phyloP scores from a whole-genome alignment of 1,139 yeast species.

The Zygosaccharomyces pseudobailii region DNA sequence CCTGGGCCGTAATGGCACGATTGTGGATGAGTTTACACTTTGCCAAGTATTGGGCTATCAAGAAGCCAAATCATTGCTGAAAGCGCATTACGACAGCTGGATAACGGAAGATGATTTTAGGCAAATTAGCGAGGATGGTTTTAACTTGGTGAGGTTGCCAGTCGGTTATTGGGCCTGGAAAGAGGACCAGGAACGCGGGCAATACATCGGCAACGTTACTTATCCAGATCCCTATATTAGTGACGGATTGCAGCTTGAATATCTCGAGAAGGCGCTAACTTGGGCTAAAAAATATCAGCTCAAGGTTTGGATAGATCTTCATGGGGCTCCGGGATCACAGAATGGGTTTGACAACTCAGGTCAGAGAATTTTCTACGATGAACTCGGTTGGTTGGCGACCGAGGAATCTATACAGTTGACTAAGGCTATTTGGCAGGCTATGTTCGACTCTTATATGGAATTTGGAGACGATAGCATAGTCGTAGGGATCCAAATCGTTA shows the following conservation, averaged over 20 bases:
- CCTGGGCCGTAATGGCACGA: constrained; percentile 27
- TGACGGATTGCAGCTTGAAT: constrained; percentile 47
- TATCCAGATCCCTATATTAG: constrained; percentile 52
- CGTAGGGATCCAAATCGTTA: constrained; percentile 58
- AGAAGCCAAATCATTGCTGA: constrained; percentile 41
- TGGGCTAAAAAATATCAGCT: constrained; percentile 51
- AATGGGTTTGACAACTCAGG: constrained; percentile 73
- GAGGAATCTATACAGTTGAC: constrained; percentile 44
- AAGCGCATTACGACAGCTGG: constrained; percentile 53
- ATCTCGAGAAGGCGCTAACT: constrained; percentile 48
- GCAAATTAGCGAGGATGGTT: constrained; percentile 44
- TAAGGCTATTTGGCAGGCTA: constrained; percentile 38
- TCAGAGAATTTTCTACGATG: constrained; percentile 37
- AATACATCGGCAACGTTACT: constrained; percentile 20
- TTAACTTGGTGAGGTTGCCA: constrained; percentile 61
- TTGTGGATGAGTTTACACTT: constrained; percentile 57
- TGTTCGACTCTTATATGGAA: constrained; percentile 55
- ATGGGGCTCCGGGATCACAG: constrained; percentile 65
- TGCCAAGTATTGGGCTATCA: constrained; percentile 45
- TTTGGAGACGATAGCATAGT: constrained; percentile 46
- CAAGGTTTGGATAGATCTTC: constrained; percentile 59
- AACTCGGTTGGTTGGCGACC: constrained; percentile 48
- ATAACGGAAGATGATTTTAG: constrained; percentile 51
- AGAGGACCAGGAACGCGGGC: constrained; percentile 29
- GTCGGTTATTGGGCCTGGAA: constrained; percentile 67